phyloP scores from a whole-genome alignment of 1,284 basidiomycete genomes.

The Cryptococcus jaspeensis region DNA sequence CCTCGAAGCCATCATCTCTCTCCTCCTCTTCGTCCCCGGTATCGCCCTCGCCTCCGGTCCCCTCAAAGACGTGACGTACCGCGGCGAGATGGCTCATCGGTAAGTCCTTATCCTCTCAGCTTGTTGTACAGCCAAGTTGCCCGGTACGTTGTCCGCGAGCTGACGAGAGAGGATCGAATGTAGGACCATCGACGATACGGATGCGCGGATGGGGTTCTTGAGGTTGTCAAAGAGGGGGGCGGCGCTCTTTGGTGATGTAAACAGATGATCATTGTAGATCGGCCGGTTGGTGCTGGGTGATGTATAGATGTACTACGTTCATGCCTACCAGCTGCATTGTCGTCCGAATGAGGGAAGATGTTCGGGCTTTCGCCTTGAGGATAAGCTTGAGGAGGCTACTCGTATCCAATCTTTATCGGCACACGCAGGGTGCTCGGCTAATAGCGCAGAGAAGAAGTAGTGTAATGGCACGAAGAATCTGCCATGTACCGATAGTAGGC shows the following conservation, averaged over 20 bases:
- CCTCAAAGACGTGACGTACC: conserved; percentile 48
- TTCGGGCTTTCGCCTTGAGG: too few species aligned
- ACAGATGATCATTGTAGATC: not conserved
- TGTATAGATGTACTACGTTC: too few species aligned
- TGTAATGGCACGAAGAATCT: too few species aligned
- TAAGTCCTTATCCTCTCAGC: conserved; percentile 19
- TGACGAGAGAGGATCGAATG: not conserved
- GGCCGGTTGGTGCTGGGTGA: too few species aligned
- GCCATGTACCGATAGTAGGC: too few species aligned
- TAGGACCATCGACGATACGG: conserved; percentile 40
- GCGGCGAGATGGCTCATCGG: conserved; percentile 47
- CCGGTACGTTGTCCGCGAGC: not conserved
- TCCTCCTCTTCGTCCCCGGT: conserved; percentile 44
- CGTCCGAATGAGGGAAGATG: too few species aligned
- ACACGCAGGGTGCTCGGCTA: too few species aligned
- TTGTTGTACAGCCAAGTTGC: too few species aligned
- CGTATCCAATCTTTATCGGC: too few species aligned
- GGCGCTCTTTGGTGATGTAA: conserved; percentile 40
- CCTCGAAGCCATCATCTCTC: conserved; percentile 42
- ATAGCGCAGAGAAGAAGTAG: too few species aligned
- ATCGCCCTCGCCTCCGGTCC: conserved; percentile 32
- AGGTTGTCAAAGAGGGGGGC: conserved; percentile 30
- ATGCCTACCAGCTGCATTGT: too few species aligned
- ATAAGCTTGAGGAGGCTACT: too few species aligned
- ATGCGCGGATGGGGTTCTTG: conserved; percentile 40